Conservation (phyloP, 2,329 filamentous ascomycete species). For the Decorospora gaudefroyi region DNA sequence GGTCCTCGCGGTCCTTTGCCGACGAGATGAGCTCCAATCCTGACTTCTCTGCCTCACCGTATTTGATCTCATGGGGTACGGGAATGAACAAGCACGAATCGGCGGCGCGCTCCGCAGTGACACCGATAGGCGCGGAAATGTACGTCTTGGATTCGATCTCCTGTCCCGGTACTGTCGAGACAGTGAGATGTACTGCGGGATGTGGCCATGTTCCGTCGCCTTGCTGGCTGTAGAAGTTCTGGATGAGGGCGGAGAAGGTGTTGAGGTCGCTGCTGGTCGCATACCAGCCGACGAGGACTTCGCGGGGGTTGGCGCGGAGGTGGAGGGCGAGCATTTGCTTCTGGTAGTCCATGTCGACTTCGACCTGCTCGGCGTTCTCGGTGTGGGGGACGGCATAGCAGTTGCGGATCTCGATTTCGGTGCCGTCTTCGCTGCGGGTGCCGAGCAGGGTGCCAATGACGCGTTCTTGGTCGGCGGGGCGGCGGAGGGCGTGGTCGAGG, state of each 20-base stretch:
- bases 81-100: conserved; percentile 98
- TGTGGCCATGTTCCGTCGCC: conserved; percentile 97
- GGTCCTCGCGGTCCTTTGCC: conserved; percentile 77
- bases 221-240: conserved; percentile 98
- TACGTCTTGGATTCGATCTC: conserved; percentile 91
- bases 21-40: conserved; percentile 82
- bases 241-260: conserved; percentile 96
- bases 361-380: conserved; percentile 97
- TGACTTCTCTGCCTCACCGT: conserved; percentile 76
- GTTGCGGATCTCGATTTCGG: conserved; percentile 92
- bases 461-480: conserved; percentile 88
- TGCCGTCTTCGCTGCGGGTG: conserved; percentile 91
- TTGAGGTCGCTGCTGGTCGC: conserved; percentile 96
- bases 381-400: conserved; percentile 98
- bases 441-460: conserved; percentile 97
- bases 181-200: conserved; percentile 95
- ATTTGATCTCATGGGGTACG: conserved; percentile 91
- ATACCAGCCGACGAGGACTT: conserved; percentile 97
- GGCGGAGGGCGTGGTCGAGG: conserved; percentile 88
- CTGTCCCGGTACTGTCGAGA: conserved; percentile 84
- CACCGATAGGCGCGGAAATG: conserved; percentile 92
- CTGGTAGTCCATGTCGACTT: conserved; percentile 99
- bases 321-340: conserved; percentile 98
- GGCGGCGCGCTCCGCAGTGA: conserved; percentile 90
- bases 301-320: conserved; percentile 89